Evolutionary conservation across 345 rosid species (phyloP).

Genomic region (Triadica sebifera): DNA sequence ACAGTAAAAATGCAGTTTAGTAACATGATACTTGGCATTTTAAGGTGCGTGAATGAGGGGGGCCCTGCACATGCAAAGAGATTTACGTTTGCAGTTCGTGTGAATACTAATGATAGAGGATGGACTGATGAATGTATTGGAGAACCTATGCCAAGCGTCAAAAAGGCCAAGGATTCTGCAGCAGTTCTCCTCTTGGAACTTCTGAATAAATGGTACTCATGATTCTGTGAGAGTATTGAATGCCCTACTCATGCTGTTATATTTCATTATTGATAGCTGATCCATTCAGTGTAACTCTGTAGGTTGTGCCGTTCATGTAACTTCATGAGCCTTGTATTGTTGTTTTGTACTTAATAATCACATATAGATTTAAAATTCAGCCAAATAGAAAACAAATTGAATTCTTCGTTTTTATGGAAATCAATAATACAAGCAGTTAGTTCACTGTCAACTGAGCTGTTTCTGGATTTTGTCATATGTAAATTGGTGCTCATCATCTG

Average conservation of each 20-base stretch:
- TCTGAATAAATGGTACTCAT: conserved; percentile 53
- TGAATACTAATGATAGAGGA: conserved; percentile 75
- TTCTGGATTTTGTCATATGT: neutral
- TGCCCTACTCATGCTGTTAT: neutral
- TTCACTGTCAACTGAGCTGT: neutral
- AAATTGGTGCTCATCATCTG: neutral
- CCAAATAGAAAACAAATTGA: too few species aligned
- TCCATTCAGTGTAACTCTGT: too few species aligned
- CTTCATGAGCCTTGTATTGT: too few species aligned
- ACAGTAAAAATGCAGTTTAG: neutral
- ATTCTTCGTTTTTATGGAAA: too few species aligned
- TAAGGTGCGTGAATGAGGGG: conserved; percentile 86
- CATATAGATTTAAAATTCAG: too few species aligned
- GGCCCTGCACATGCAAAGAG: conserved; percentile 98
- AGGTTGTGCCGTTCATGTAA: too few species aligned
- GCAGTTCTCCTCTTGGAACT: conserved; percentile 80
- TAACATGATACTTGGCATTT: conserved; percentile 5
- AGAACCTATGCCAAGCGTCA: conserved; percentile 97
- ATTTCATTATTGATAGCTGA: too few species aligned
- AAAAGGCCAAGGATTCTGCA: conserved; percentile 98
- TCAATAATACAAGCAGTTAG: neutral
- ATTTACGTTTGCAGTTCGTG: conserved; percentile 80
- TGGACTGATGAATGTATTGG: conserved; percentile 96
- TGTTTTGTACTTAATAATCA: too few species aligned
- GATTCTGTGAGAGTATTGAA: neutral